Evolutionary conservation across 495 filamentous ascomycete genomes (phyloP).

Genomic region (Aspergillus asperescens): DNA sequence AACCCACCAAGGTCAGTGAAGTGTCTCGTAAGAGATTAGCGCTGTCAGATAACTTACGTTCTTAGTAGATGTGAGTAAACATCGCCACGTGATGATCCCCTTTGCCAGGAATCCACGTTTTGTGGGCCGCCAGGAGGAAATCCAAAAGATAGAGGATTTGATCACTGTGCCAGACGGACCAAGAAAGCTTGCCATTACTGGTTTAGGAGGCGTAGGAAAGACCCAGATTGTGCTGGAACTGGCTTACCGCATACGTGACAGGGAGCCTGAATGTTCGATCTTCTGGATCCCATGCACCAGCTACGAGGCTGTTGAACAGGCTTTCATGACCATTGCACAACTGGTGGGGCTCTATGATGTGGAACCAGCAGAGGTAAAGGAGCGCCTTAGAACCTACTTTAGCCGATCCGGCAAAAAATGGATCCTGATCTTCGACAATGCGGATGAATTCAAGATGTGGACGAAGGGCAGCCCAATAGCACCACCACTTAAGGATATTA

Average conservation of each 20-base stretch:
- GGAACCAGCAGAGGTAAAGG: not conserved
- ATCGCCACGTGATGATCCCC: not conserved
- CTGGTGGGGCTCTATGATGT: not conserved
- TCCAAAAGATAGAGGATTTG: not conserved
- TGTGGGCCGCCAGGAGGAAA: not conserved
- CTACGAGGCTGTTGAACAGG: not conserved
- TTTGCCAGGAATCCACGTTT: not conserved
- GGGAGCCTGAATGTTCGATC: slow-evolving; percentile 16
- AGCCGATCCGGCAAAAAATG: not conserved
- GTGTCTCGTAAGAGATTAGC: not conserved
- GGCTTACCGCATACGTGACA: slow-evolving; percentile 23
- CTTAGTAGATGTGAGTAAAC: not conserved
- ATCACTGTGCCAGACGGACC: not conserved
- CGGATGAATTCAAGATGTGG: not conserved
- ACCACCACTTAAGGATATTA: not conserved
- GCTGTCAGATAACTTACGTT: not conserved
- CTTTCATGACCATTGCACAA: not conserved
- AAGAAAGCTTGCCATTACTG: slow-evolving; percentile 26
- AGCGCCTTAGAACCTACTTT: not conserved
- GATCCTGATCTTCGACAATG: not conserved
- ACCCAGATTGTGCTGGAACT: slow-evolving; percentile 39
- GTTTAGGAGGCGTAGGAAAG: slow-evolving; percentile 40
- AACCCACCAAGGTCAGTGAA: not conserved
- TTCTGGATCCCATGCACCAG: slow-evolving; percentile 8
- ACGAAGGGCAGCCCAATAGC: not conserved